Evolutionary conservation across 2,329 filamentous ascomycete genomes (phyloP), one percentile per base, ranked within the genome.

Genomic region (Penicillium verrucosum): DNA sequence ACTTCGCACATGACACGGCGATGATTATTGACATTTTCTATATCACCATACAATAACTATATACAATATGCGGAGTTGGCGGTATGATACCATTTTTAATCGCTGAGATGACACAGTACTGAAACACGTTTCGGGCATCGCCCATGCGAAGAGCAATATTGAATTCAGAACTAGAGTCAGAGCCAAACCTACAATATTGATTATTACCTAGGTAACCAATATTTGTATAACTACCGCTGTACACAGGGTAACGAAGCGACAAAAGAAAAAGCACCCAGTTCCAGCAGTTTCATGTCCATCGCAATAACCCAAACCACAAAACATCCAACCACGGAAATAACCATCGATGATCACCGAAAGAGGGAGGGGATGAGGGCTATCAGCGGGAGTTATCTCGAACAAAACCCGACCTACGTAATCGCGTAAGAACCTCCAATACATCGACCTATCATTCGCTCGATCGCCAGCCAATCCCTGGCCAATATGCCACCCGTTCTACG

Each of bases 401-500:
- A 34, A 51, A 21, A n/a, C 38, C 41, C 47, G n/a, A 32, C 40
- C 46, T 45, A 51, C 53, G 53, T 56, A 45, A 56, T 56, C 53
- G 34, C 40, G 12, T 5, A 34, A 48, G 25, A 38, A 12, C 32
- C 32, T 29, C 16, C 29, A 27, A 37, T 38, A 38, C n/a, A 12
- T 30, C 29, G 18, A 3, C 7, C 23, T 5, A 10, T 40, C 38
- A 55, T 55, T 32, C 45, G 37, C 38, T 32, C 30, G 21, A 27
- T 18, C 21, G 14, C 34, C 37, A 42, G 30, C 42, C 43, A 54
- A 44, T 56, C 47, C 18, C 32, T 7, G 27, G 2, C 16, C 29
- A 23, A 49, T 21, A 52, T 36, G 41, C 36, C 12, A 12, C 41
- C 21, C 21, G n/a, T 38, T 27, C 18, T 45, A 41, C 40, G 34